Percentiles rank a stretch among this genome's conserved stretches.
These are phyloP conservation scores for Gamsiella multidivaricata DNA, from an alignment of 192 early-diverging fungal genomes.

Conservation along the genomic window DNA sequence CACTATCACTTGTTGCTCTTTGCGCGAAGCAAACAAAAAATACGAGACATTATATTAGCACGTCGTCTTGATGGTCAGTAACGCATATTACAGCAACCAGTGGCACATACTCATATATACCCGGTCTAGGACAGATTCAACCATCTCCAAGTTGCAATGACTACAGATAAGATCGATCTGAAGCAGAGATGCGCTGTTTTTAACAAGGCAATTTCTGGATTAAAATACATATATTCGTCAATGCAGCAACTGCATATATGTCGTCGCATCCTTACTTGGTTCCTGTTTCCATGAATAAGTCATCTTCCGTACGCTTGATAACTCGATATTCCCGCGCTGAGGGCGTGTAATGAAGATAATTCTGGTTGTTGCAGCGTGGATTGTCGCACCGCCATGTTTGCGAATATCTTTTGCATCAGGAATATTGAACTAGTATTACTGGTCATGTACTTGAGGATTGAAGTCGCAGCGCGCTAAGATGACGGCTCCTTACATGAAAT, in stretches of 20 bases:
- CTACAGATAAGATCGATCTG: constrained; percentile 42
- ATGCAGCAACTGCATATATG: background rate
- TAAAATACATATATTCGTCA: background rate
- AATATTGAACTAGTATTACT: background rate
- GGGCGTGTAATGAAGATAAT: constrained; percentile 45
- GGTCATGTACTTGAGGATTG: no score
- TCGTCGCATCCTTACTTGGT: constrained; percentile 27
- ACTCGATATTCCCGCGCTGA: constrained; percentile 15
- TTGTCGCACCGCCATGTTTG: constrained; percentile 47
- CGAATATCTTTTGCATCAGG: constrained; percentile 23
- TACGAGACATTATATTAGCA: background rate
- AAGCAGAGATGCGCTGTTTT: constrained; percentile 41
- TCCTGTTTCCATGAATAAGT: constrained; percentile 51
- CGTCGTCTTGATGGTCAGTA: no score
- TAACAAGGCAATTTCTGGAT: no score
- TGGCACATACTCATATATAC: constrained; percentile 35
- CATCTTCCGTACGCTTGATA: constrained; percentile 47
- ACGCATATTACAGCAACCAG: background rate
- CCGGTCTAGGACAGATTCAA: constrained; percentile 48
- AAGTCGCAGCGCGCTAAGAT: no score
- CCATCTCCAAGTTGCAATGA: constrained; percentile 40
- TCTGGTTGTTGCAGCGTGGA: constrained; percentile 38
- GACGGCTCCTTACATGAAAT: constrained; percentile 28
- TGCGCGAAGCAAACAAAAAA: background rate
- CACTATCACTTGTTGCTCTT: constrained; percentile 18